phyloP scores from a whole-genome alignment of 495 filamentous ascomycete genomes.

The Neurospora sp. region DNA sequence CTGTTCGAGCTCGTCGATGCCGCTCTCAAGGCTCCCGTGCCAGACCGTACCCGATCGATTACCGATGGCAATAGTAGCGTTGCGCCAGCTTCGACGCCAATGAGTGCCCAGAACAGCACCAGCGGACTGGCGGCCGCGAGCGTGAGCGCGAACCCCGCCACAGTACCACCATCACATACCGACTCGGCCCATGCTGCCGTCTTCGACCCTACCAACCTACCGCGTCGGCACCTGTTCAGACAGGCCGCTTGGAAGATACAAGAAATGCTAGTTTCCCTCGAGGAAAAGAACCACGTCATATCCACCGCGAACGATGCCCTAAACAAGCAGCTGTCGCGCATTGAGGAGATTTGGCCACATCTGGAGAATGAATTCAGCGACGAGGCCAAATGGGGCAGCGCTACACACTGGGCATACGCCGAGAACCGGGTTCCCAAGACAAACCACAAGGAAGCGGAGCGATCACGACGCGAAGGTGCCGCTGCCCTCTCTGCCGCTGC shows the following conservation, averaged over 20 bases:
- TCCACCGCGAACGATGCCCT: slow-evolving; percentile 81
- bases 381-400: slow-evolving; percentile 82
- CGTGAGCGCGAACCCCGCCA: slow-evolving; percentile 14
- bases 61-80: slow-evolving; percentile 35
- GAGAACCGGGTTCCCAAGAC: slow-evolving; percentile 66
- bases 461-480: slow-evolving; percentile 66
- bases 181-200: slow-evolving; percentile 27
- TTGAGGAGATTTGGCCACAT: slow-evolving; percentile 74
- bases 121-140: slow-evolving; percentile 21
- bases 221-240: slow-evolving; percentile 57
- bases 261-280: slow-evolving; percentile 73
- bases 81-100: slow-evolving; percentile 28
- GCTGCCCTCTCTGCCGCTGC: slow-evolving; percentile 57
- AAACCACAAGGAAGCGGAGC: slow-evolving; percentile 48
- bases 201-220: slow-evolving; percentile 40
- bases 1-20: slow-evolving; percentile 59
- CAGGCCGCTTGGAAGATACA: slow-evolving; percentile 47
- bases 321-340: slow-evolving; percentile 70
- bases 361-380: slow-evolving; percentile 86
- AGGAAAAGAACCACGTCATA: slow-evolving; percentile 96
- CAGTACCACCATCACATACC: slow-evolving; percentile 22
- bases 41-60: slow-evolving; percentile 26
- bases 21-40: slow-evolving; percentile 50
- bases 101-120: slow-evolving; percentile 35
- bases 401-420: slow-evolving; percentile 90